phyloP scores from a whole-genome alignment of 1,139 yeast species.

The Meyerozyma athensensis region DNA sequence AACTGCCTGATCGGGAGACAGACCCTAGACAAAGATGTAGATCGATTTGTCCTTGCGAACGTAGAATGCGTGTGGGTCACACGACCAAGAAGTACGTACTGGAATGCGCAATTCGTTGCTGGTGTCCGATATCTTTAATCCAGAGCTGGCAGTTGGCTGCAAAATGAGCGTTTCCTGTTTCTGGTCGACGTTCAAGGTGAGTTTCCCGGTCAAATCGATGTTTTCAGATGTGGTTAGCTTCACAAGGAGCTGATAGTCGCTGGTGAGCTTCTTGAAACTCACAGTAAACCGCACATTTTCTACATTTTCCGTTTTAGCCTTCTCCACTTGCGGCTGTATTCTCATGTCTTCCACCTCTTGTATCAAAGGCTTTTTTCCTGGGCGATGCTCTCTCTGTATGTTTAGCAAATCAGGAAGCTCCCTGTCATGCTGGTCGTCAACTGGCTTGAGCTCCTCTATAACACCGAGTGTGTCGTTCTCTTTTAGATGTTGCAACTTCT shows the following conservation, averaged over 20 bases:
- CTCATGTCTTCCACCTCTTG: conserved; percentile 34
- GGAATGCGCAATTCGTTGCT: neutral
- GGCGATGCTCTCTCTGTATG: conserved; percentile 14
- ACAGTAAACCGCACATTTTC: neutral
- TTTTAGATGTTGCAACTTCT: conserved; percentile 27
- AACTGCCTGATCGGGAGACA: too few species aligned
- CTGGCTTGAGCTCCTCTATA: conserved; percentile 31
- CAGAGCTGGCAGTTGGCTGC: neutral
- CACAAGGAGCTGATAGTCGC: neutral
- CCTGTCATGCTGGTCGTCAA: conserved; percentile 14
- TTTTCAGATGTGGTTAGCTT: neutral
- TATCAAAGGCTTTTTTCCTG: conserved; percentile 26
- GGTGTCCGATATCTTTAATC: too few species aligned
- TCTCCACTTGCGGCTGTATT: conserved; percentile 8
- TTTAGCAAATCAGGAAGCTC: conserved; percentile 18
- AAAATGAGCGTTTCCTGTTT: neutral
- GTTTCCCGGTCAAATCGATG: neutral
- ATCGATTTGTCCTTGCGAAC: neutral
- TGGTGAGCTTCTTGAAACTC: neutral
- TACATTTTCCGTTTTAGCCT: neutral
- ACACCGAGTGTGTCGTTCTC: conserved; percentile 39
- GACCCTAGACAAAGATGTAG: neutral
- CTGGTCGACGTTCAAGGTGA: neutral
- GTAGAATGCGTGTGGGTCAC: neutral
- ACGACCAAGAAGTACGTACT: neutral